phyloP scores from a whole-genome alignment of 306 rosid species.

The Prunus fruticosa region DNA sequence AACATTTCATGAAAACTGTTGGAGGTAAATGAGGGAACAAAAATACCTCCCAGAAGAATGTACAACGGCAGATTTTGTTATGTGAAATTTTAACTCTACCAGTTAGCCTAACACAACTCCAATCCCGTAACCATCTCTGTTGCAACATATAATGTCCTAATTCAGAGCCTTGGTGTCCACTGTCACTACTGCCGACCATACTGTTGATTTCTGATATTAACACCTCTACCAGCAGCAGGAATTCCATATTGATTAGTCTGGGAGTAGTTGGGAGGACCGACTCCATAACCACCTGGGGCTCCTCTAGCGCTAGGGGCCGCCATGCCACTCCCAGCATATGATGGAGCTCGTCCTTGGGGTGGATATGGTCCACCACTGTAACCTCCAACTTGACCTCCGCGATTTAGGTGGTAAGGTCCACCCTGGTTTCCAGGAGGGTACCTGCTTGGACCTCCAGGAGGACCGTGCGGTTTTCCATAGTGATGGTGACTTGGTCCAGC shows the following conservation, averaged over 20 bases:
- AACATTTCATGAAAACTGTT: neutral
- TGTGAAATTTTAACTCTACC: neutral
- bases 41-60: neutral
- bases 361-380: conserved; percentile 57
- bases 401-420: conserved; percentile 43
- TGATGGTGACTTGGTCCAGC: conserved; percentile 51
- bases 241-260: conserved; percentile 59
- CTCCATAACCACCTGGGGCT: conserved; percentile 45
- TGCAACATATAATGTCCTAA: neutral
- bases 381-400: conserved; percentile 49
- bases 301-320: conserved; percentile 65
- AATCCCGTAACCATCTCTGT: neutral
- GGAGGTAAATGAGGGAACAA: neutral
- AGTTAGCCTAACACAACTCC: neutral
- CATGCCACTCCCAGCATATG: conserved; percentile 53
- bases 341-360: conserved; percentile 65
- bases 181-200: conserved; percentile 48
- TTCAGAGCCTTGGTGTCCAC: neutral
- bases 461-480: conserved; percentile 50
- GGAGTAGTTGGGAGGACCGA: conserved; percentile 50
- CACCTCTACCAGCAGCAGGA: conserved; percentile 44
- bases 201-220: conserved; percentile 52
- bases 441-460: conserved; percentile 48
- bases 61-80: neutral
- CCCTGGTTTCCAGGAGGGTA: conserved; percentile 52